A percentile compares a stretch with the other conserved stretches of the same genome.
Conservation (phyloP, 192 early-diverging fungal genomes). For the Piromyces sp. region DNA sequence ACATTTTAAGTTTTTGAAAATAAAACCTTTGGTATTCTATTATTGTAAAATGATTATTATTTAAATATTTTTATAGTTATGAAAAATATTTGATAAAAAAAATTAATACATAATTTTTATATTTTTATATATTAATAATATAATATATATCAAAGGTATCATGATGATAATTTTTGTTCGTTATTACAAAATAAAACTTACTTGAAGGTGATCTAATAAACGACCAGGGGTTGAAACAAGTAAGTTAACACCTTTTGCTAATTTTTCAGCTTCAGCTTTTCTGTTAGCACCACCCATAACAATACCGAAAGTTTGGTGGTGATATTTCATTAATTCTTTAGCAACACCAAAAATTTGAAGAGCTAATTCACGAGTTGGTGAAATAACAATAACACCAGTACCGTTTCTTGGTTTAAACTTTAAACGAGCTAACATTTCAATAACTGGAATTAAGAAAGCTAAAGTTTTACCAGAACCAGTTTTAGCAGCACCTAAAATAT, state of each 20-base stretch:
- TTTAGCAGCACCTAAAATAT: conserved; percentile 96
- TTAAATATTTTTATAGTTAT: too few relatives aligned
- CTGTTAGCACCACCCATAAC: conserved; percentile 97
- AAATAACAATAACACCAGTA: conserved; percentile 87
- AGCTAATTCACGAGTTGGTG: conserved; percentile 95
- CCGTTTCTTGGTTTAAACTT: conserved; percentile 95
- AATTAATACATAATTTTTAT: too few relatives aligned
- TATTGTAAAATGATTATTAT: too few relatives aligned
- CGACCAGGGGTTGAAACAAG: conserved; percentile 91
- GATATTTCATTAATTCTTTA: conserved; percentile 82
- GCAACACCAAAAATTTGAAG: conserved; percentile 97
- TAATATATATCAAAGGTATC: too few relatives aligned
- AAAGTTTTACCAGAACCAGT: conserved; percentile 92
- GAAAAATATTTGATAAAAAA: too few relatives aligned
- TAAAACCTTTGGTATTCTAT: conserved; percentile 84
- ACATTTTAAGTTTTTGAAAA: conserved; percentile 84
- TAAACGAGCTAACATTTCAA: conserved; percentile 73
- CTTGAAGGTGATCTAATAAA: conserved; percentile 90
- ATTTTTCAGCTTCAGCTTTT: conserved; percentile 87
- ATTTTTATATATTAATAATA: too few relatives aligned
- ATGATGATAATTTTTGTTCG: too few relatives aligned
- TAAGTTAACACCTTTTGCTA: conserved; percentile 89
- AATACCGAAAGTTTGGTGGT: conserved; percentile 94
- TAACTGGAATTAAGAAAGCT: conserved; percentile 85
- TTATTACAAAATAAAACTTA: neutral